Evolutionary conservation across 2,329 filamentous ascomycete genomes (phyloP).

Genomic region (Xylaria arbuscula): DNA sequence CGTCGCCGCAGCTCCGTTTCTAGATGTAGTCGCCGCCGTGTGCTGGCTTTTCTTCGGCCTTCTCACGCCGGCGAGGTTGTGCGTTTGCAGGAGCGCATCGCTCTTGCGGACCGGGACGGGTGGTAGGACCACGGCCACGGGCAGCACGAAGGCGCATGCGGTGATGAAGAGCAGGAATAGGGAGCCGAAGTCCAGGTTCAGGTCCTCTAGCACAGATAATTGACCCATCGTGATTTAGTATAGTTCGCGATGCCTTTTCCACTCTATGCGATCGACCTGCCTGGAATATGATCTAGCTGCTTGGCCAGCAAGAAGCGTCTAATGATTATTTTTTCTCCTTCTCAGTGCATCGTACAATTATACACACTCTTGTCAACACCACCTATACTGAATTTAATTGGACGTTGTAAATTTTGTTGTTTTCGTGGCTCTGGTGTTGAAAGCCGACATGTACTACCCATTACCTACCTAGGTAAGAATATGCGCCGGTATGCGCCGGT

Average conservation of each 20-base stretch:
- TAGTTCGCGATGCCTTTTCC: neutral
- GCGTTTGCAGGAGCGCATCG: conserved; percentile 67
- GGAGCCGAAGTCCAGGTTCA: conserved; percentile 45
- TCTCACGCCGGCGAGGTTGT: conserved; percentile 60
- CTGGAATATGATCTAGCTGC: neutral
- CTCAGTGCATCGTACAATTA: conserved; percentile 20
- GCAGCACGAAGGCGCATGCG: conserved; percentile 61
- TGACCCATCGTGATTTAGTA: conserved; percentile 29
- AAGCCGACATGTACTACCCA: neutral
- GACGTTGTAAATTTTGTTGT: neutral
- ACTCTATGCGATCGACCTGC: neutral
- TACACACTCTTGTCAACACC: neutral
- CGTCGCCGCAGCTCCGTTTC: conserved; percentile 39
- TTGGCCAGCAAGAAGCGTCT: conserved; percentile 32
- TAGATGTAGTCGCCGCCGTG: conserved; percentile 39
- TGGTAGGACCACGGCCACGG: conserved; percentile 65
- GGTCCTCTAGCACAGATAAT: conserved; percentile 30
- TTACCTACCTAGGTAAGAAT: too few species aligned
- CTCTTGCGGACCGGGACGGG: conserved; percentile 63
- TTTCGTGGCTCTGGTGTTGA: neutral
- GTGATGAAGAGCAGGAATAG: conserved; percentile 46
- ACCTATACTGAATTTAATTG: neutral
- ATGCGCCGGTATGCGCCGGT: neutral
- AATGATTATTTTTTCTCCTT: neutral
- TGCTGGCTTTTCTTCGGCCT: conserved; percentile 52